Base-by-base conservation (phyloP, 1,284 basidiomycete species). In the Ceratobasidium theobromae region DNA sequence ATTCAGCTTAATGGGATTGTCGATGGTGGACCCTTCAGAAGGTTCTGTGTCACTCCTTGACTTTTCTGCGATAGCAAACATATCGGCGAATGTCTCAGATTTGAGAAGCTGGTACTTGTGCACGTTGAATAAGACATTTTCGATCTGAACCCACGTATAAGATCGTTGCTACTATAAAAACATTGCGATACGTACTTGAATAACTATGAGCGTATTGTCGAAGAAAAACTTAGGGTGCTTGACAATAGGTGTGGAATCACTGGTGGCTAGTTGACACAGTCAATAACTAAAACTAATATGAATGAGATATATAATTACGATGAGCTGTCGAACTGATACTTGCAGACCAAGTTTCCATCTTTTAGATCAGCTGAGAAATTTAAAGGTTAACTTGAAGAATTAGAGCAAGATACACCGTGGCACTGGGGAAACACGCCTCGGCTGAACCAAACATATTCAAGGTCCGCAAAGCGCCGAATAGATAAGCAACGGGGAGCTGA, bases 61-160 rank as follows among this genome's bases (percentile, higher is more conserved):
- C 16, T 38, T 6, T 6, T 23, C 43, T 12, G 38, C 53, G 3
- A 25, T 23, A 14, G 21, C 40, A 14, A 57, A 57, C 53, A 57
- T 57, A 30, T 57, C 53, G 11, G 53, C 21, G 40, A 57, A 57
- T 16, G 38, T 40, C 18, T 45, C 38, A 28, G 53, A 57, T 14
- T 57, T 57, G 21, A 57, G 8, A 27, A 57, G 53, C 40, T 57
- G 53, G 28, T 57, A 57, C 27, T 57, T 57, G 53, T 57, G 53
- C 3, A 57, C 53, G 40, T 45, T 41, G 53, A 57, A 57, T 5
- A 43, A 27, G 3, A 27, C 38, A 30, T 57, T 38, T 30, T 57
- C 40, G 18, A 57, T 27, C 53, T 57, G 23, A 3, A 27, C n/a
- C n/a, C n/a, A n/a, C n/a, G n/a, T n/a, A 38, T 38, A 38, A 8